phyloP scores from a whole-genome alignment of 495 filamentous ascomycete genomes.

The Penicillium lagena region DNA sequence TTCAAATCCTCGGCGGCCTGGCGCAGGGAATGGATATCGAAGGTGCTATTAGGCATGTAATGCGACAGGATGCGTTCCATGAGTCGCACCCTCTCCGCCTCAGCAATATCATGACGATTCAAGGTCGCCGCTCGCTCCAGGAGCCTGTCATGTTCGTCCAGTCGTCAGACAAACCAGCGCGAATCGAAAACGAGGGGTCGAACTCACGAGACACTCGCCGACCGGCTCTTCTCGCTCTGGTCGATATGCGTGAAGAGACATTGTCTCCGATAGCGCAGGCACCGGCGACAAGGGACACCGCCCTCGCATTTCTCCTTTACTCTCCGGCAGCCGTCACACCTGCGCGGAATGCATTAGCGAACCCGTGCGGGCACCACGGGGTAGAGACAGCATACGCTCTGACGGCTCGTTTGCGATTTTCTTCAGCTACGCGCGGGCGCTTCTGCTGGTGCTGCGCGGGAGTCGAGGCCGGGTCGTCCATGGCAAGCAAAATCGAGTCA shows the following conservation, averaged over 20 bases:
- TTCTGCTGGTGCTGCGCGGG: slow-evolving; percentile 28
- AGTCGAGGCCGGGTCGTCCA: slow-evolving; percentile 21
- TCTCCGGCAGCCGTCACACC: slow-evolving; percentile 42
- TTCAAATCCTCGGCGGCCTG: slow-evolving; percentile 34
- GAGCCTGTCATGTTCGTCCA: slow-evolving; percentile 13
- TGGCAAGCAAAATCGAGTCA: slow-evolving; percentile 13
- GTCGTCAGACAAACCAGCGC: neutral
- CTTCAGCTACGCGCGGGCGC: slow-evolving; percentile 41
- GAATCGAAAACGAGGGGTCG: neutral
- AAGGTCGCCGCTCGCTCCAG: slow-evolving; percentile 29
- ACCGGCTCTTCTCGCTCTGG: slow-evolving; percentile 30
- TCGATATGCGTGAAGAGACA: slow-evolving; percentile 43
- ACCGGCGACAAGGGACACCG: slow-evolving; percentile 44
- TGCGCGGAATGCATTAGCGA: slow-evolving; percentile 12
- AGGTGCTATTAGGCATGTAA: slow-evolving; percentile 36
- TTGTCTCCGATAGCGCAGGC: slow-evolving; percentile 40
- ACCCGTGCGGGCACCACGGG: neutral
- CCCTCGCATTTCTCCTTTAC: slow-evolving; percentile 49
- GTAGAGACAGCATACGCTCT: slow-evolving; percentile 27
- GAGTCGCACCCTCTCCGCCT: slow-evolving; percentile 35
- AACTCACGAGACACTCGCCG: slow-evolving; percentile 33
- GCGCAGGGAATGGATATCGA: slow-evolving; percentile 38
- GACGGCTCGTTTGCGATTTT: slow-evolving; percentile 44
- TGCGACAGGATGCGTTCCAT: slow-evolving; percentile 40
- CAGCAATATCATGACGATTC: slow-evolving; percentile 36